Base-by-base conservation (phyloP, 768 basidiomycete species). In the Coprinellus aureogranulatus region DNA sequence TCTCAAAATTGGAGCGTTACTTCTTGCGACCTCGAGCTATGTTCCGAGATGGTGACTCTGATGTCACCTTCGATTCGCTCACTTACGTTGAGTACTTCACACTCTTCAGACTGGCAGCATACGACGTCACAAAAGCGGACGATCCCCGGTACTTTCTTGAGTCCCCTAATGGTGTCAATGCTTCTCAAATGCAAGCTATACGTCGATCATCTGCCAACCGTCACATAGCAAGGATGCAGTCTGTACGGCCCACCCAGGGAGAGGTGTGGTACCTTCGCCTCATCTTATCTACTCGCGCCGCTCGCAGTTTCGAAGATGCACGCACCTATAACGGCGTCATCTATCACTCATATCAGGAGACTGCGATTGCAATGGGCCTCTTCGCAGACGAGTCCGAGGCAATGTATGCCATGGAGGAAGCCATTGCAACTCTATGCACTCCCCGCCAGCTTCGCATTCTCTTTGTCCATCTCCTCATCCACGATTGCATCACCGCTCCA, bases 401-500 rank as follows among this genome's bases (percentile, higher is more conserved):
- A 5, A 55, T 41, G 2, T 62, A 62, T 55, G 70, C 77, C 0
- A 61, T 80, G 16, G 28, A 55, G 2, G 77, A 80, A 49, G 76
- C 72, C 1, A 58, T 78, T 0, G 48, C 63, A 8, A 58, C 58
- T 2, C 61, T 72, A 2, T 53, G 62, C 4, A 74, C 76, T 0
- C 78, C 76, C 0, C 50, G 56, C 2, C 75, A 79, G 57, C 64
- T 80, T 0, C 72, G 73, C 1, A 50, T 70, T 27, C 69, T 79
- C 2, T 76, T 79, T 62, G 67, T 71, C n/a, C 68, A 76, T 49
- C 58, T 78, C 2, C 55, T 77, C 1, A 61, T 72, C 37, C 72
- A 79, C 37, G 67, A 71, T 27, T 68, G 67, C 42, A 58, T 73
- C 5, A 53, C 58, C 2, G 50, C 62, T 0, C 68, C 64, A 0